Base-by-base conservation (phyloP, 202 grass and related monocot species). In the Schoenoplectus triqueter region DNA sequence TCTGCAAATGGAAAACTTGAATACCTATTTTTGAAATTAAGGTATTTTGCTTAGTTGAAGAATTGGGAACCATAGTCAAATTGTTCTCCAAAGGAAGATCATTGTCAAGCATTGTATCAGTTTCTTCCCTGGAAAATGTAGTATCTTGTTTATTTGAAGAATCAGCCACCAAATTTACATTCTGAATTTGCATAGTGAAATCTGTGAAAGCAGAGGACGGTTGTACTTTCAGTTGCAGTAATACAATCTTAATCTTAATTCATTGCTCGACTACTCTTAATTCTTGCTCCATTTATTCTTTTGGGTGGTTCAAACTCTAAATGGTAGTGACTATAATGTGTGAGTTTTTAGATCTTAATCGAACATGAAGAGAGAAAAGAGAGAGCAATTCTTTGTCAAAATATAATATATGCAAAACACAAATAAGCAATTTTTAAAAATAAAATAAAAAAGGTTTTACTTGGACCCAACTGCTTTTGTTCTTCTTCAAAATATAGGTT, bases 11-110 rank as follows among this genome's bases (percentile, higher is more conserved):
- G 6, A 75, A 15, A 55, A 0, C 10, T 75, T 17, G 4, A 41
- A 6, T 69, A 78, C 66, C 81, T 83, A 40, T 68, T 15, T 69
- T 18, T 2, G 81, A 83, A 41, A 50, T 83, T 70, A 70, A 9
- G 4, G 44, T 70, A 50, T 57, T 65, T 69, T 56, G 81, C 51
- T 52, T 83, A 70, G 41, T 57, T 59, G 21, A 55, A 17, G 81
- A 83, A 83, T 70, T 48, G 39, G 22, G 5, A 21, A 57, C 81
- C 51, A 69, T 52, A 54, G 46, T 82, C 45, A 69, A 6, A 21
- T 66, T 56, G 22, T 83, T 40, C 47, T 69, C 64, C 39, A 41
- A 68, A 83, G 48, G 44, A 70, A 47, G 9, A 55, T 56, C 81
- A 57, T 5, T 83, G 45, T 83, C 48, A 39, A 41, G 46, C 64